Conservation (phyloP, 805 yeast genomes). For the Zygotorulaspora chibaensis region DNA sequence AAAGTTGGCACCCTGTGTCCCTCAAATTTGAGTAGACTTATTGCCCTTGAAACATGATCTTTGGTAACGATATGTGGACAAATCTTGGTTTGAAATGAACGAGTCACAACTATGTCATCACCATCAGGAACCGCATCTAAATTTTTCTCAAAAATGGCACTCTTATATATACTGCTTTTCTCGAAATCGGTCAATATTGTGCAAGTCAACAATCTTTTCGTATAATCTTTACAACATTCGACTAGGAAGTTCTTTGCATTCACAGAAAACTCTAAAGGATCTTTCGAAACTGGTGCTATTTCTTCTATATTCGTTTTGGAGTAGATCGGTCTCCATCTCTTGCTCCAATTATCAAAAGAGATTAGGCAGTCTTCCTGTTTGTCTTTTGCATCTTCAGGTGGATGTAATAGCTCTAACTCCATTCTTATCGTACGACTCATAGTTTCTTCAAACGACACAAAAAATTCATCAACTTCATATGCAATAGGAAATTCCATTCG, state of each 20-base stretch:
- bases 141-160: constrained; percentile 2
- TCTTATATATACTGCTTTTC: constrained; percentile 11
- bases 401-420: constrained; percentile 7
- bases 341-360: constrained; percentile 25
- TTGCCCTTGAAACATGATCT: constrained; percentile 14
- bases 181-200: constrained; percentile 22
- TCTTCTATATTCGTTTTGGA: constrained; percentile 21
- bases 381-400: neutral
- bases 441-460: constrained; percentile 25
- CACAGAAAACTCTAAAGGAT: constrained; percentile 15
- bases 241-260: constrained; percentile 17
- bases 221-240: constrained; percentile 15
- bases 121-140: constrained; percentile 2
- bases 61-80: constrained; percentile 24
- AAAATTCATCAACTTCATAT: constrained; percentile 32
- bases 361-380: constrained; percentile 10
- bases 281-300: constrained; percentile 11
- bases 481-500: constrained; percentile 31
- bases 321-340: constrained; percentile 29
- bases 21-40: constrained; percentile 14
- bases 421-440: constrained; percentile 17
- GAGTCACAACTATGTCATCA: constrained; percentile 7
- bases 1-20: constrained; percentile 17
- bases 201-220: constrained; percentile 18
- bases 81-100: constrained; percentile 1